Evolutionary conservation across 2,329 filamentous ascomycete species (phyloP), one percentile per base, ranked within the genome.

Genomic region (Fusarium begoniae): DNA sequence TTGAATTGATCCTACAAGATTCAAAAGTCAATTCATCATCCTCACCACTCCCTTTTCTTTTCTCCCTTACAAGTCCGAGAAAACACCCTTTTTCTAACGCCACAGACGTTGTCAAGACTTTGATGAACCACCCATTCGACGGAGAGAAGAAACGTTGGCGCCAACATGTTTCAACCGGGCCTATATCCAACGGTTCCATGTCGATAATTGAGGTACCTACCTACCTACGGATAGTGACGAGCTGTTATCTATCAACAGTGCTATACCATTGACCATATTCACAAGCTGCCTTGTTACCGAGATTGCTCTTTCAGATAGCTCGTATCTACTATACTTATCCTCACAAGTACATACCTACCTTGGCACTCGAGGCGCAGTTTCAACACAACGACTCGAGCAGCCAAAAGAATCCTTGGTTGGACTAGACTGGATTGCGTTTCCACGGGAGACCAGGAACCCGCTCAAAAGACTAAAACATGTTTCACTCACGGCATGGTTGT

Each of bases 91-190:
- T 48, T 54, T 20, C 44, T 44, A 51, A 57, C 73, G 75, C 75
- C 75, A 76, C 75, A 73, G 56, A 66, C 48, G 65, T 69, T 69
- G 48, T 63, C 66, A 69, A 65, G 60, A 43, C 24, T 63, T 63
- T 15, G 43, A 55, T 32, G 24, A 45, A 26, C 44, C n/a, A 32
- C 53, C 51, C n/a, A 32, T 54, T 28, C 22, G 35, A 43, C 54
- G 35, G 37, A 40, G 44, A 55, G 40, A 63, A 57, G 70, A 66
- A 72, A 59, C 48, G 47, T 60, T 58, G 59, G 48, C 38, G 47
- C 50, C 47, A 15, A 57, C 40, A 60, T 62, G 57, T 71, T 58
- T 65, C 59, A 60, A 65, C 28, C 26, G 37, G 18, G 30, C 38
- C 54, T 57, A 56, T 47, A 73, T 73, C 54, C 53, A 73, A 73